Conservation (phyloP, 768 basidiomycete genomes). For the Lactarius hengduanensis region DNA sequence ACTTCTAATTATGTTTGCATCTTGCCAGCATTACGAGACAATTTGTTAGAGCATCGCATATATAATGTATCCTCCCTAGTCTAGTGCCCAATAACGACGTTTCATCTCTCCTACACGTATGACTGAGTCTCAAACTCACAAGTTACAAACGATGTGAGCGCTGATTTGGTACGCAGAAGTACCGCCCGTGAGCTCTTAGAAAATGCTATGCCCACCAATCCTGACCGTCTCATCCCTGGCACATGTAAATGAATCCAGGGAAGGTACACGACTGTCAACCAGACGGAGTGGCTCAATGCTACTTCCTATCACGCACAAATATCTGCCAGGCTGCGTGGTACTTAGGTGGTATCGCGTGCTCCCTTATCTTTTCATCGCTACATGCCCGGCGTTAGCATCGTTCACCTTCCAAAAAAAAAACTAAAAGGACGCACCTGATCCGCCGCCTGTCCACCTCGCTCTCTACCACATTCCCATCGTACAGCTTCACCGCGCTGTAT, state of each 20-base stretch:
- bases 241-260: too few species aligned
- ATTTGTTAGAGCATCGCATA: constrained; percentile 71
- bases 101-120: not conserved
- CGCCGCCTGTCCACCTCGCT: constrained; percentile 18
- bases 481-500: constrained; percentile 26
- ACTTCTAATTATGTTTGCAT: constrained; percentile 32
- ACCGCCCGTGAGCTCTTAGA: not conserved
- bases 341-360: constrained; percentile 20
- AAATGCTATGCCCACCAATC: not conserved
- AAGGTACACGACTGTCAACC: not conserved
- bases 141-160: not conserved
- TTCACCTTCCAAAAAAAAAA: not conserved
- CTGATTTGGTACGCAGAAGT: not conserved
- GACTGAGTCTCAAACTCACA: not conserved
- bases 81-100: constrained; percentile 25
- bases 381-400: not conserved
- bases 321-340: constrained; percentile 22
- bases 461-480: constrained; percentile 24
- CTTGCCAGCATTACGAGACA: constrained; percentile 58
- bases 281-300: not conserved
- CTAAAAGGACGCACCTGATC: constrained; percentile 22
- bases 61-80: constrained; percentile 34
- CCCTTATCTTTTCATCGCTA: constrained; percentile 27
- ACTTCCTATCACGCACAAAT: constrained; percentile 1
- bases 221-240: too few species aligned